phyloP scores from a whole-genome alignment of 2,329 filamentous ascomycete species.

The Cercospora sp. region DNA sequence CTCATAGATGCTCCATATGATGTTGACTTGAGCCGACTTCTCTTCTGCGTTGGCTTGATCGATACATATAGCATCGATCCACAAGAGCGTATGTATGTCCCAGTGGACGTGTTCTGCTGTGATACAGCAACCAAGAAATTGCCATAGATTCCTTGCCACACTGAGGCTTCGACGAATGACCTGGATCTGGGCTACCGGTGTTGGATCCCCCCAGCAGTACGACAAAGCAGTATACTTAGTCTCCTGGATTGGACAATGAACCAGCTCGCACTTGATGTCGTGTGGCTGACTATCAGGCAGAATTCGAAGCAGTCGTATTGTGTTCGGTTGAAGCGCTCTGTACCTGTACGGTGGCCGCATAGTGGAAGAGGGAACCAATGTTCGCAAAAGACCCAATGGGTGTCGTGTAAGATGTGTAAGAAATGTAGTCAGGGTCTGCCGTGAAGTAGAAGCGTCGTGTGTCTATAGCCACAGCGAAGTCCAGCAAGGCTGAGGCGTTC shows the following conservation, averaged over 20 bases:
- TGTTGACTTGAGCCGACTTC: background rate
- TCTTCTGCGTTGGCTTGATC: background rate
- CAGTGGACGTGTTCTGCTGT: accelerated
- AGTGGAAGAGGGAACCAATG: no score
- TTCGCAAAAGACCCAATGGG: no score
- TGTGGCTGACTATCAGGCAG: background rate
- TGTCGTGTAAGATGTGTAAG: no score
- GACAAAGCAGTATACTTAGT: background rate
- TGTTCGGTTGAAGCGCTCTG: background rate
- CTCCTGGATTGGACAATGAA: background rate
- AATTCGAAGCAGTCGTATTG: background rate
- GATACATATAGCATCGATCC: background rate
- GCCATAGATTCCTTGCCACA: background rate
- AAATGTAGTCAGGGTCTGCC: no score
- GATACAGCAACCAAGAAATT: background rate
- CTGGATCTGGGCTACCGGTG: background rate
- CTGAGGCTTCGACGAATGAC: background rate
- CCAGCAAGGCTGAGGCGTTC: background rate
- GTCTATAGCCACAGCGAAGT: background rate
- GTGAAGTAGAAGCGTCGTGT: no score
- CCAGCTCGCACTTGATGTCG: background rate
- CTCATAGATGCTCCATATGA: background rate
- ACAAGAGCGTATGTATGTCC: background rate
- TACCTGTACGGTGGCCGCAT: background rate
- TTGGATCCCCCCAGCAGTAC: background rate